These are phyloP conservation scores for Zasmidium citrigriseum DNA, from an alignment of 2,329 filamentous ascomycete genomes.

Conservation along the genomic window DNA sequence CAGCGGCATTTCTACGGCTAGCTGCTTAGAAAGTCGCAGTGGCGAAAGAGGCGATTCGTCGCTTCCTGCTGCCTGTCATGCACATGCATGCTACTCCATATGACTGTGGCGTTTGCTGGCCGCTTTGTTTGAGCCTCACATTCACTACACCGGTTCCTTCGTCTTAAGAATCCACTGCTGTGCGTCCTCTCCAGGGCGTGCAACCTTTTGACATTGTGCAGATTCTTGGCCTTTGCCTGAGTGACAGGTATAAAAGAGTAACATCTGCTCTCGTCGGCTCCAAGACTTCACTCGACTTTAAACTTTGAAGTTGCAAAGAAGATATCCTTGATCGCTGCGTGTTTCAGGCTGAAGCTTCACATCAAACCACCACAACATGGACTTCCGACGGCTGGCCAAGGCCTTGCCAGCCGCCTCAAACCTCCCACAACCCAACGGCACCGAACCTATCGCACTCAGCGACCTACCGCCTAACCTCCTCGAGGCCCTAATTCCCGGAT, in stretches of 20 bases:
- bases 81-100: not conserved
- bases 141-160: too few species aligned
- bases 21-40: not conserved
- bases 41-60: not conserved
- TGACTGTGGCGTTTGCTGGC: not conserved
- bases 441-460: conserved; percentile 24
- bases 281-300: not conserved
- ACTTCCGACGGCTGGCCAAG: conserved; percentile 28
- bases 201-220: too few species aligned
- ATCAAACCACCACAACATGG: conserved; percentile 27
- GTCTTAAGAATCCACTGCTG: too few species aligned
- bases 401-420: conserved; percentile 17
- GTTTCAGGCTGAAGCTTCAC: too few species aligned
- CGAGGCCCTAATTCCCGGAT: conserved; percentile 54
- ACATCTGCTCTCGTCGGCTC: not conserved
- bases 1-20: not conserved
- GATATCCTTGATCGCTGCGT: not conserved
- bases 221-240: too few species aligned
- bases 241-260: too few species aligned
- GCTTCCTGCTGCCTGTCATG: not conserved
- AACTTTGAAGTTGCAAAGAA: not conserved
- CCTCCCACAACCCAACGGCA: conserved; percentile 8
- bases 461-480: conserved; percentile 49
- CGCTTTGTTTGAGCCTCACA: too few species aligned
- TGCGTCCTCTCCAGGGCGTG: too few species aligned